Conservation (phyloP, 495 filamentous ascomycete genomes). For the Aspergillus affinis region DNA sequence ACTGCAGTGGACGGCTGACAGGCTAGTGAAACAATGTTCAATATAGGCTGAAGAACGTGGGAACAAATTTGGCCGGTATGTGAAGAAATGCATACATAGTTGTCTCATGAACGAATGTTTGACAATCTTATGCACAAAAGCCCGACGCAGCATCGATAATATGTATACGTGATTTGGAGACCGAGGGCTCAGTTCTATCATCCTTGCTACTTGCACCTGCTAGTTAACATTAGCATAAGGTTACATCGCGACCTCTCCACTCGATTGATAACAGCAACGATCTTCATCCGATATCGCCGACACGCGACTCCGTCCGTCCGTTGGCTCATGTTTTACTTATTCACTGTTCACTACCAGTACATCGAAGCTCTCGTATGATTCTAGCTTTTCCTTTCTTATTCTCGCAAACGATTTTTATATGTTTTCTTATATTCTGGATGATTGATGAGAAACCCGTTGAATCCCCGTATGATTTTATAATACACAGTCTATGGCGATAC, state of each 20-base stretch:
- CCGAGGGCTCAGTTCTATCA: no score
- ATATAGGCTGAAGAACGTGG: no score
- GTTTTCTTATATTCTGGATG: neutral
- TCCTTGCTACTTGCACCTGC: no score
- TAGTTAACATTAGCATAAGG: neutral
- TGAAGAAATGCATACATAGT: no score
- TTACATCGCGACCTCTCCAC: conserved; percentile 1
- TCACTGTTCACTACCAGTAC: neutral
- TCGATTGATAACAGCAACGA: conserved; percentile 6
- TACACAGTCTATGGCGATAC: neutral
- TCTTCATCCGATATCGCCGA: conserved; percentile 11
- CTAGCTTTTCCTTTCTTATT: no score
- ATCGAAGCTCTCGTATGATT: neutral
- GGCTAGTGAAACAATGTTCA: no score
- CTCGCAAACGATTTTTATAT: no score
- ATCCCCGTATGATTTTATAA: neutral
- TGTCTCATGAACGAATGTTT: neutral
- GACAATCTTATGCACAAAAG: neutral
- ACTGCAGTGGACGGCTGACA: neutral
- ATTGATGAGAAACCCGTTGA: neutral
- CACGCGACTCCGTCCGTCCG: neutral
- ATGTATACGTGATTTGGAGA: no score
- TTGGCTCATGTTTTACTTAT: neutral
- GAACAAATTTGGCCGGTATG: no score
- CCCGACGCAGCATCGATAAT: no score